These are phyloP conservation scores for Syzygium aromaticum DNA, from an alignment of 345 rosid genomes.

Conservation along the genomic window DNA sequence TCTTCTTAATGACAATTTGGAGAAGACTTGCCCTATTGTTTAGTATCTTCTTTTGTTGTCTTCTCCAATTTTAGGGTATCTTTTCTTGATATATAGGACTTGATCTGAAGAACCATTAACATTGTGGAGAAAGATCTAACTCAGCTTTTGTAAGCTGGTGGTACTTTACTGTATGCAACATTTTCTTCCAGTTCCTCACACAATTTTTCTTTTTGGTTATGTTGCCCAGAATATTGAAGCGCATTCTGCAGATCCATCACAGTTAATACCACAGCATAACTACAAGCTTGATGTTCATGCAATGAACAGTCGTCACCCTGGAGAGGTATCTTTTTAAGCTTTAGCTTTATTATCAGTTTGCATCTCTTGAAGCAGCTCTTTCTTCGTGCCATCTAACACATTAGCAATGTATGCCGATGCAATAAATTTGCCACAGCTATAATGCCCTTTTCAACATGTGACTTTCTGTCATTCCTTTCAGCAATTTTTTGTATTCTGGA, in stretches of 20 bases:
- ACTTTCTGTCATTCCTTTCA: background rate
- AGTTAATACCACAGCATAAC: slow-evolving; percentile 89
- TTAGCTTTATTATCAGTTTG: background rate
- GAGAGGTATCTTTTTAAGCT: slow-evolving; percentile 52
- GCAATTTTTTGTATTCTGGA: background rate
- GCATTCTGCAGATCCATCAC: slow-evolving; percentile 59
- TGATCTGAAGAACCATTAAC: background rate
- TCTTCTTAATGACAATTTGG: background rate
- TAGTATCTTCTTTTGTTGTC: background rate
- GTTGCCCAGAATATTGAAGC: slow-evolving; percentile 64
- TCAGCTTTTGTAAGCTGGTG: background rate
- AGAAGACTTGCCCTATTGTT: background rate
- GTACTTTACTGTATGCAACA: background rate
- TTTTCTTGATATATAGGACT: background rate
- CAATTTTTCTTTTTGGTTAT: slow-evolving; percentile 11
- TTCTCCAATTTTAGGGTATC: background rate
- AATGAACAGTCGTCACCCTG: slow-evolving; percentile 77
- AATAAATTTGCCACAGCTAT: background rate
- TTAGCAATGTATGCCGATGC: background rate
- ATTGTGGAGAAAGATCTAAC: background rate
- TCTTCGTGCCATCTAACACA: background rate
- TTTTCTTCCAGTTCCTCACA: background rate
- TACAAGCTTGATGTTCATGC: slow-evolving; percentile 93
- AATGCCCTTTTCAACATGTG: background rate
- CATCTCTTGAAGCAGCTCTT: background rate